A percentile compares a stretch with the other conserved stretches of the same genome.
These are phyloP conservation scores for Avena insularis DNA, from an alignment of 176 grass and related monocot genomes.

Conservation along the genomic window DNA sequence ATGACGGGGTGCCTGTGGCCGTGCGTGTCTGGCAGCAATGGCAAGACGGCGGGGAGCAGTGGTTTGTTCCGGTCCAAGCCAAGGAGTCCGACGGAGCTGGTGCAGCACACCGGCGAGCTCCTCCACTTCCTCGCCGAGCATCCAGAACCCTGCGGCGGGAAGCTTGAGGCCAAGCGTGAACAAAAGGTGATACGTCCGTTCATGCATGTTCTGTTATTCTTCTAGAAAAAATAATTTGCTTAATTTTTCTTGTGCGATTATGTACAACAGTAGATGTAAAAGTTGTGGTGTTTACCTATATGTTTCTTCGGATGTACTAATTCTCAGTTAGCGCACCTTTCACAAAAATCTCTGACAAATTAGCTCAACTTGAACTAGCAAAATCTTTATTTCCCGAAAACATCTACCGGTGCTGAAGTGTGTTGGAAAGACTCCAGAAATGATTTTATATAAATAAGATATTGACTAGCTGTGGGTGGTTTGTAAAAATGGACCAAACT, in stretches of 20 bases:
- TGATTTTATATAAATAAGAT: background rate
- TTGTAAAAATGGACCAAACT: background rate
- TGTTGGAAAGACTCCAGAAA: background rate
- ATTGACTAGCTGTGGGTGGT: background rate
- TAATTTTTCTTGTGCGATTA: background rate
- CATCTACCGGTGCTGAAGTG: background rate
- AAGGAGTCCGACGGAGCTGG: conserved; percentile 40
- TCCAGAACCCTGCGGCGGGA: conserved; percentile 6
- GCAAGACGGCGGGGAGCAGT: background rate
- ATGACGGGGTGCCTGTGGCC: conserved; percentile 56
- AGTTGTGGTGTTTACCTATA: background rate
- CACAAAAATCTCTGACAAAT: background rate
- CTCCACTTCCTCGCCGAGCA: conserved; percentile 23
- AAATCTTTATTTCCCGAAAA: background rate
- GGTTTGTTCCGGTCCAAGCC: conserved; percentile 42
- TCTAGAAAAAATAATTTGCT: background rate
- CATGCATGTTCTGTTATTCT: background rate
- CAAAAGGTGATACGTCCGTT: conserved; percentile 22
- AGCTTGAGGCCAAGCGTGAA: conserved; percentile 26
- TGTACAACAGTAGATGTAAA: background rate
- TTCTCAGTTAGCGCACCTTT: background rate
- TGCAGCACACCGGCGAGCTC: conserved; percentile 28
- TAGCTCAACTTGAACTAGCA: background rate
- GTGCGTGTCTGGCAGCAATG: conserved; percentile 24
- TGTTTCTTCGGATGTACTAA: background rate